A percentile compares a stretch with the other conserved stretches of the same genome.
Conservation (phyloP, 352 stramenopile species). For the Pythium rishiriense region DNA sequence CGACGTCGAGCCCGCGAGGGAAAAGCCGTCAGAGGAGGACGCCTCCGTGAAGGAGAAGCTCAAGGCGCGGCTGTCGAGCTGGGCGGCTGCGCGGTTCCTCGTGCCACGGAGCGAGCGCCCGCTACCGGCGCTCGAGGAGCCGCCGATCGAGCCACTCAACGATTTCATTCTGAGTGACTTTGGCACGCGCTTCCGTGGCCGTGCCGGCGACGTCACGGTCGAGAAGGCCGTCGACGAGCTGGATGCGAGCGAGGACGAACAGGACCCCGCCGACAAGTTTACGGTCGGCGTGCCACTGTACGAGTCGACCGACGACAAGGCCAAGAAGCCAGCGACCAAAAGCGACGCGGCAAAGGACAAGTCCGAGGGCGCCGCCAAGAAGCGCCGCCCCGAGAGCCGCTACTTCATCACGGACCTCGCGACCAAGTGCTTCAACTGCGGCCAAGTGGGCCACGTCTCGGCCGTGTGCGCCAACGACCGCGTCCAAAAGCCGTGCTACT, state of each 20-base stretch:
- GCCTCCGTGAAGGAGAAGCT: constrained; percentile 15
- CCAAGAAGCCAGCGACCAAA: constrained; percentile 25
- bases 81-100: constrained; percentile 70
- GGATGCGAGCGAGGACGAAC: constrained; percentile 30
- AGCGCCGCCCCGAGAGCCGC: constrained; percentile 62
- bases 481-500: constrained; percentile 74
- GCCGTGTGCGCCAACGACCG: constrained; percentile 76
- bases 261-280: constrained; percentile 28
- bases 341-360: constrained; percentile 8
- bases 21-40: not conserved
- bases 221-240: constrained; percentile 41
- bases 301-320: not conserved
- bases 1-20: constrained; percentile 8
- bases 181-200: constrained; percentile 61
- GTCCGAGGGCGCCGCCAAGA: constrained; percentile 25
- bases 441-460: constrained; percentile 76
- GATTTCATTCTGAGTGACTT: constrained; percentile 87
- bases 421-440: constrained; percentile 86
- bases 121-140: constrained; percentile 53
- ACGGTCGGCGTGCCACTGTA: constrained; percentile 58
- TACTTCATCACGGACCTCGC: constrained; percentile 84
- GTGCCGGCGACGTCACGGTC: constrained; percentile 45
- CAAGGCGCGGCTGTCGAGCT: constrained; percentile 63
- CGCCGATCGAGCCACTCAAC: constrained; percentile 75
- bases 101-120: constrained; percentile 56